Conservation (phyloP, 768 basidiomycete genomes). For the Suillus cothurnatus region DNA sequence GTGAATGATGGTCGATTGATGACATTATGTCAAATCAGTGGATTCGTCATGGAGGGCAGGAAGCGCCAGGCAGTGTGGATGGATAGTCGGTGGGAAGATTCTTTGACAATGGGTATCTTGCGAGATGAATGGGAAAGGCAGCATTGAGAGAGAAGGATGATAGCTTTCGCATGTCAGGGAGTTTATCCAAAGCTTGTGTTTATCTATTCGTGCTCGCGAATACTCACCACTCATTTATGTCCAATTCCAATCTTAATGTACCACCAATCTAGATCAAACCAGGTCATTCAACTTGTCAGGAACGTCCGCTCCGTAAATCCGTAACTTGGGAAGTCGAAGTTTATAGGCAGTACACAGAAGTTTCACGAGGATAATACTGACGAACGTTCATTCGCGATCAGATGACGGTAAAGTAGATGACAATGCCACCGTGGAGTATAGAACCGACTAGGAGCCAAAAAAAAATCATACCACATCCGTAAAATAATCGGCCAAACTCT, state of each 20-base stretch:
- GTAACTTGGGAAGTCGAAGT: not conserved
- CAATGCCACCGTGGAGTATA: not conserved
- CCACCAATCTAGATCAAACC: not conserved
- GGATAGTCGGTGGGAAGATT: constrained; percentile 40
- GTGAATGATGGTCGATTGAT: not conserved
- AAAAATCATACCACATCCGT: constrained; percentile 38
- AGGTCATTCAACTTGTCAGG: not conserved
- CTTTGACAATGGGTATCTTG: constrained; percentile 40
- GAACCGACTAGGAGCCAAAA: not conserved
- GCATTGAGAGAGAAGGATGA: not conserved
- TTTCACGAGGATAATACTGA: not conserved
- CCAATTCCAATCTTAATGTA: not conserved
- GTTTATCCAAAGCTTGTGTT: not conserved
- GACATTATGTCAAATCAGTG: constrained; percentile 25
- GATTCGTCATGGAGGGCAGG: constrained; percentile 43
- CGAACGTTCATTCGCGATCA: not conserved
- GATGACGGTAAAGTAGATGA: not conserved
- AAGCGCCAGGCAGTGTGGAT: constrained; percentile 39
- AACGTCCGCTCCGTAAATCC: not conserved
- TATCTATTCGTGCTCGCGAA: not conserved
- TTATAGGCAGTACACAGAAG: not conserved
- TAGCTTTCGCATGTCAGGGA: not conserved
- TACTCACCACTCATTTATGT: not conserved
- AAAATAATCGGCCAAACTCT: constrained; percentile 49
- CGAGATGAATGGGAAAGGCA: constrained; percentile 39